Evolutionary conservation across 164 flowering plant genomes (phyloP).

Genomic region (Magnolia officinalis): DNA sequence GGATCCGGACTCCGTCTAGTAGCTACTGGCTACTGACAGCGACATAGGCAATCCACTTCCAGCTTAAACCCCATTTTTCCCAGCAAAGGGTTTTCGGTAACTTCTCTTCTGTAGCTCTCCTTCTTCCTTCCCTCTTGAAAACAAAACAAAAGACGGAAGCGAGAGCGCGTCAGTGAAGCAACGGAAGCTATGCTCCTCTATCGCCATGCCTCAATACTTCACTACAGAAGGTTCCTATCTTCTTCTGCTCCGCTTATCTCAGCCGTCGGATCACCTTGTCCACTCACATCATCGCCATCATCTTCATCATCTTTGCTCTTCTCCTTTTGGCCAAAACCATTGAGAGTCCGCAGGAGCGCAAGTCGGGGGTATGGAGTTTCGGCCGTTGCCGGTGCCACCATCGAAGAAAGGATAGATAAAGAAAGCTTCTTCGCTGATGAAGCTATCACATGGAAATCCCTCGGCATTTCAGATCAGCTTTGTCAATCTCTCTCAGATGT

Average conservation of each 20-base stretch:
- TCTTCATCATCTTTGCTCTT: background rate
- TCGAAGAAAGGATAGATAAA: background rate
- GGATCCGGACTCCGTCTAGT: no score
- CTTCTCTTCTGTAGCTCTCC: no score
- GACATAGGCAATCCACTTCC: no score
- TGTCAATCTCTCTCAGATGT: constrained; percentile 47
- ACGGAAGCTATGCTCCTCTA: background rate
- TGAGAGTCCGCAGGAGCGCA: background rate
- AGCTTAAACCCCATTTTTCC: no score
- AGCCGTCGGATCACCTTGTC: background rate
- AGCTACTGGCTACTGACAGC: no score
- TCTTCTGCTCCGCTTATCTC: background rate
- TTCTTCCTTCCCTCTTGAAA: no score
- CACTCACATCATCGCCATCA: background rate
- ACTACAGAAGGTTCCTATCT: background rate
- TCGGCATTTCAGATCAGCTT: constrained; percentile 62
- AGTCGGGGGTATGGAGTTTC: background rate
- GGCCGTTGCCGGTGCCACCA: background rate
- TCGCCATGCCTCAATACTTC: background rate
- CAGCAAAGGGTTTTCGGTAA: no score
- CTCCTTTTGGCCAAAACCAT: background rate
- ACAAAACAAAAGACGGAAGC: no score
- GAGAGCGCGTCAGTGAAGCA: no score
- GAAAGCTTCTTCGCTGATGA: constrained; percentile 57
- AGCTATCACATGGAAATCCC: constrained; percentile 65